Evolutionary conservation across 495 filamentous ascomycete genomes (phyloP).

Genomic region (Tuber calosporum): DNA sequence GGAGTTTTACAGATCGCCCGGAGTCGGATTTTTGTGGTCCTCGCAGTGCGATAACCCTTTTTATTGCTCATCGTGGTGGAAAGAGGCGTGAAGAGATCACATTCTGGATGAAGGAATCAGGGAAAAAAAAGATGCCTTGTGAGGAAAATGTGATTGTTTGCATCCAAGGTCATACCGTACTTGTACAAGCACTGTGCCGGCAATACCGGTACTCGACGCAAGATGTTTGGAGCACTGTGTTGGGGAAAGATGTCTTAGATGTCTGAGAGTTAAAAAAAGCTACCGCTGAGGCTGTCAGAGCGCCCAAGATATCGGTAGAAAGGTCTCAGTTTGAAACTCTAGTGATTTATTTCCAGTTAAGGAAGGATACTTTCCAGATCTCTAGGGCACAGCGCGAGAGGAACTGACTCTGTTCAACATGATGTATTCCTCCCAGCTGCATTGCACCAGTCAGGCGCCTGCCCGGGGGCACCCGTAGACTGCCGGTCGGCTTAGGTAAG

Average conservation of each 20-base stretch:
- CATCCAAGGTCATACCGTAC: too few species aligned
- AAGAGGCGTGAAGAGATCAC: background rate
- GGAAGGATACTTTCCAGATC: background rate
- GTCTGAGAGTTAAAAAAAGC: background rate
- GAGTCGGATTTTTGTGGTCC: background rate
- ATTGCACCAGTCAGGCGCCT: too few species aligned
- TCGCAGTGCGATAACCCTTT: background rate
- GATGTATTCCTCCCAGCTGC: too few species aligned
- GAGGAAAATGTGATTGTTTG: too few species aligned
- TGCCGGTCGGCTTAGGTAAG: background rate
- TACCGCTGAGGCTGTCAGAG: background rate
- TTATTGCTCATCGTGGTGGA: background rate
- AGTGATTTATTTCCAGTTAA: background rate
- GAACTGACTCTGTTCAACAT: too few species aligned
- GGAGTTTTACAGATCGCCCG: background rate
- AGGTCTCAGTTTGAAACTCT: background rate
- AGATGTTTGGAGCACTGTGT: background rate
- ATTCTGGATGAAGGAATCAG: background rate
- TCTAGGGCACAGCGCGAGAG: too few species aligned
- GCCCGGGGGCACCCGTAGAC: background rate
- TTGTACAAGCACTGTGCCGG: too few species aligned
- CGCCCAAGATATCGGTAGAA: background rate
- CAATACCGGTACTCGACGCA: background rate
- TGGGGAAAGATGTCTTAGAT: background rate
- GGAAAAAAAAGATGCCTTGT: background rate